These are phyloP conservation scores for Russula emetica DNA, from an alignment of 768 basidiomycete genomes.

Conservation along the genomic window DNA sequence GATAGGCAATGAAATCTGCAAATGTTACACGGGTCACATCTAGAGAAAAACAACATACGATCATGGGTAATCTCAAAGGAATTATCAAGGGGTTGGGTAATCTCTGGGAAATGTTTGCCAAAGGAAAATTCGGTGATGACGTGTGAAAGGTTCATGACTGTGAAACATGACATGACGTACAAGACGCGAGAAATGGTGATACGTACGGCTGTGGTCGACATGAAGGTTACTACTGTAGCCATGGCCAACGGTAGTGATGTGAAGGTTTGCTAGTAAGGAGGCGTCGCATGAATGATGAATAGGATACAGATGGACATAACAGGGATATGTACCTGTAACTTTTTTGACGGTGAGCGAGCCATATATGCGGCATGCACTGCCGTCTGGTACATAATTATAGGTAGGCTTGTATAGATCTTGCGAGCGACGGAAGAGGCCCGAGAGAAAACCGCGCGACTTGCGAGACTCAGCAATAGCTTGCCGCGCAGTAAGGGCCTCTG, in stretches of 20 bases:
- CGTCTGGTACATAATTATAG: slow-evolving; percentile 62
- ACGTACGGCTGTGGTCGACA: slow-evolving; percentile 79
- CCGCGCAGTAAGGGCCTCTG: slow-evolving; percentile 58
- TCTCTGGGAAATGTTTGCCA: slow-evolving; percentile 93
- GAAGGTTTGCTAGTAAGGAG: slow-evolving; percentile 67
- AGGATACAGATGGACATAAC: neutral
- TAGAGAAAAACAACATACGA: slow-evolving; percentile 44
- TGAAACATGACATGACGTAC: neutral
- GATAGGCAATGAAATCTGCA: slow-evolving; percentile 82
- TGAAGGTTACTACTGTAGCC: slow-evolving; percentile 87
- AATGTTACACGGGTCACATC: slow-evolving; percentile 14
- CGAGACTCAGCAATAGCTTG: slow-evolving; percentile 71
- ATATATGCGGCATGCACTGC: slow-evolving; percentile 78
- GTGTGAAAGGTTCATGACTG: slow-evolving; percentile 96
- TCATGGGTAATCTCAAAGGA: slow-evolving; percentile 71
- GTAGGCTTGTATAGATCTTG: slow-evolving; percentile 60
- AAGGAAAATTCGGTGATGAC: slow-evolving; percentile 97
- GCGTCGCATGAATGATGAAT: neutral
- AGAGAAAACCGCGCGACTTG: slow-evolving; percentile 69
- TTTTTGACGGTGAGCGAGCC: slow-evolving; percentile 82
- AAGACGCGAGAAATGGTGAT: neutral
- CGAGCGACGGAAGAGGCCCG: slow-evolving; percentile 46
- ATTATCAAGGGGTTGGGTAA: slow-evolving; percentile 90
- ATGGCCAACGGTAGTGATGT: slow-evolving; percentile 92
- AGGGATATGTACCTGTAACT: slow-evolving; percentile 61